These are phyloP conservation scores for Suhomyces coccinellae DNA, from an alignment of 1,139 yeast genomes.

Conservation along the genomic window DNA sequence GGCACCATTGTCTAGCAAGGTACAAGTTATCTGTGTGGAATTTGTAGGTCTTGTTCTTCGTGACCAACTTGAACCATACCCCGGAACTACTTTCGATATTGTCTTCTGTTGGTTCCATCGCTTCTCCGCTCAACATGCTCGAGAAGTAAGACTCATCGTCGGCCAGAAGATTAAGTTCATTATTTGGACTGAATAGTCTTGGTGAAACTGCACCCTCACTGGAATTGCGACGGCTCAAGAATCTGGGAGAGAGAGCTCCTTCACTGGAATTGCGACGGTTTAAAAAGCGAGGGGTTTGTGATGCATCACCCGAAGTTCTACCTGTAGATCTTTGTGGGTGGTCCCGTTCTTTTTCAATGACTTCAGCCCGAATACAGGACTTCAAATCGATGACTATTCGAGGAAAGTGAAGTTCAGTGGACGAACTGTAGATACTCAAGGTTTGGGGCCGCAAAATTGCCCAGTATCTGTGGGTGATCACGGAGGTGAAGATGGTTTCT, in stretches of 20 bases:
- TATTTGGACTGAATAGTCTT: constrained; percentile 1
- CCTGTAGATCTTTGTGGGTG: background rate
- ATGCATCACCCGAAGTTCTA: constrained; percentile 1
- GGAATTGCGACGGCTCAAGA: constrained; percentile 8
- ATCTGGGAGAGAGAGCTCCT: constrained; percentile 11
- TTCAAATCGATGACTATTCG: constrained; percentile 69
- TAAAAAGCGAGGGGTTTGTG: constrained; percentile 3
- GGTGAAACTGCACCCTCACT: constrained; percentile 12
- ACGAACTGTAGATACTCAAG: constrained; percentile 63
- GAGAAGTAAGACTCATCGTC: constrained; percentile 31
- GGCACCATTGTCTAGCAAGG: constrained; percentile 81
- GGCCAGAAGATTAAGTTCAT: constrained; percentile 5
- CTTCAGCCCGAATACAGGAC: constrained; percentile 61
- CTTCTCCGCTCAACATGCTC: constrained; percentile 26
- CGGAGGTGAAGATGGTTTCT: constrained; percentile 38
- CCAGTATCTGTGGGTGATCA: constrained; percentile 58
- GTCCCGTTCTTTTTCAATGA: constrained; percentile 32
- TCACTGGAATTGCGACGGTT: constrained; percentile 6
- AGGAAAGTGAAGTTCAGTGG: constrained; percentile 85
- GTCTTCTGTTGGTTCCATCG: constrained; percentile 26
- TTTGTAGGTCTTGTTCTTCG: constrained; percentile 59
- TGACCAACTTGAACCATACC: constrained; percentile 56
- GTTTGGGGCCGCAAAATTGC: constrained; percentile 72
- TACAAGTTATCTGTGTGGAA: constrained; percentile 73
- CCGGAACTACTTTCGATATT: constrained; percentile 25